Base-by-base conservation (phyloP, 177 flowering plant species). In the Tripterygium wilfordii region DNA sequence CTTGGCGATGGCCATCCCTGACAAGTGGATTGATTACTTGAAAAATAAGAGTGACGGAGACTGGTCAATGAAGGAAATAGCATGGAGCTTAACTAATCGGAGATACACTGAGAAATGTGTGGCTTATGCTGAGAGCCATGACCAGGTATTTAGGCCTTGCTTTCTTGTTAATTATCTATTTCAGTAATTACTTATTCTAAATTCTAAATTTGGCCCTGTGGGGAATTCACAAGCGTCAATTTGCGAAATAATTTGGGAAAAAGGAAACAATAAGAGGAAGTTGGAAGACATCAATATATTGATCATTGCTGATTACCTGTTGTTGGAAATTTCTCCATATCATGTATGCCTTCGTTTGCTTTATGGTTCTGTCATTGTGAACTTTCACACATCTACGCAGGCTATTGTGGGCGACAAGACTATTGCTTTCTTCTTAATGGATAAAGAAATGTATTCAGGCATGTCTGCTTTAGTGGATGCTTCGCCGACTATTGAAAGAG, bases 371-470 rank as follows among this genome's bases (percentile, higher is more conserved):
- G 18, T 36, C 10, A 6, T 22, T 24, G 17, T 42, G n/a, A n/a
- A n/a, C n/a, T n/a, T n/a, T n/a, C n/a, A n/a, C n/a, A n/a, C 44
- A 45, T 35, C 22, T 39, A 39, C 38, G 49, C 71, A 92, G 96
- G 64, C 96, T 24, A 80, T 92, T 63, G 99, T 92, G 23, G 99
- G 99, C 31, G 99, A 92, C 73, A 88, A 84, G 70, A 92, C 96
- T 12, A 70, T 88, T 39, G 83, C 96, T 12, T 92, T 92, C 55
- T 36, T 76, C n/a, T 65, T 92, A 26, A 92, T 92, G 99, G 96
- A 88, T 59, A 69, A 73, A 69, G 96, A 88, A 59, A 92, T 88
- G 96, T 88, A 92, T 56, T 63, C 82, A 42, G 88, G 88, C 56
- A 92, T 92, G 98, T 88, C 98, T 42, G 71, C 77, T 60, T 70